Percentiles rank a stretch among this genome's conserved stretches.
Evolutionary conservation across 169 alveolate species (phyloP).

Genomic region (Eimeria falciformis): DNA sequence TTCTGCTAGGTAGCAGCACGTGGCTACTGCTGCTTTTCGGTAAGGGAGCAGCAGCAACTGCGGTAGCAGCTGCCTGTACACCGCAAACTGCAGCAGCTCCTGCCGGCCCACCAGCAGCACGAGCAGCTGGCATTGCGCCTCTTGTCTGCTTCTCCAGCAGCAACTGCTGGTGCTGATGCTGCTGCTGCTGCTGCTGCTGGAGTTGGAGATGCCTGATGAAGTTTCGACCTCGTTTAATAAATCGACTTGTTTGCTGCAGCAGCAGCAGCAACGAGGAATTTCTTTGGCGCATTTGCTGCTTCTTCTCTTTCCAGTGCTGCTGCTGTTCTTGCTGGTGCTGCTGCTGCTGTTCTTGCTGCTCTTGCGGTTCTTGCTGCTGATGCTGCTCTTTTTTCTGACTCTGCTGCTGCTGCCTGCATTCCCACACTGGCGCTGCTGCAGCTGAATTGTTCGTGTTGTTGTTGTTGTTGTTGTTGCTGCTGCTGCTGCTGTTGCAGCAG

Average conservation of each 20-base stretch:
- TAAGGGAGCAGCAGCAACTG: constrained; percentile 1
- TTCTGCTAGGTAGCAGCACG: neutral
- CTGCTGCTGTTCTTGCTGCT: constrained; percentile 14
- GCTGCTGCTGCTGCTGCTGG: constrained; percentile 34
- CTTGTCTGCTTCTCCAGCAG: neutral
- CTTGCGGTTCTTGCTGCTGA: constrained; percentile 8
- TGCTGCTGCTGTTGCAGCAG: neutral
- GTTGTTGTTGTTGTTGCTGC: neutral
- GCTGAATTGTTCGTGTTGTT: neutral
- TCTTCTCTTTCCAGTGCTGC: neutral
- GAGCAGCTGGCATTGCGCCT: neutral
- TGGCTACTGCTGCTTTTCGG: constrained; percentile 15
- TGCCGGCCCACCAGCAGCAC: neutral
- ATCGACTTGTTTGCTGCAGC: constrained; percentile 31
- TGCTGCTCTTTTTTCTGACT: neutral
- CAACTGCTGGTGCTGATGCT: neutral
- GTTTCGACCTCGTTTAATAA: neutral
- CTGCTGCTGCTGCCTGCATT: neutral
- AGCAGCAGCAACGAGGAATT: constrained; percentile 8
- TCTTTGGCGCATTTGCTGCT: neutral
- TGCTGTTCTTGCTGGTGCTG: constrained; percentile 23
- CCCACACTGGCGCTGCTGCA: neutral
- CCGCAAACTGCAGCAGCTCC: neutral
- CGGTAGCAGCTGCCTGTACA: neutral
- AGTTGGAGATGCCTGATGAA: neutral